phyloP scores from a whole-genome alignment of 2,329 filamentous ascomycete species.

The Clarireedia hainanense region DNA sequence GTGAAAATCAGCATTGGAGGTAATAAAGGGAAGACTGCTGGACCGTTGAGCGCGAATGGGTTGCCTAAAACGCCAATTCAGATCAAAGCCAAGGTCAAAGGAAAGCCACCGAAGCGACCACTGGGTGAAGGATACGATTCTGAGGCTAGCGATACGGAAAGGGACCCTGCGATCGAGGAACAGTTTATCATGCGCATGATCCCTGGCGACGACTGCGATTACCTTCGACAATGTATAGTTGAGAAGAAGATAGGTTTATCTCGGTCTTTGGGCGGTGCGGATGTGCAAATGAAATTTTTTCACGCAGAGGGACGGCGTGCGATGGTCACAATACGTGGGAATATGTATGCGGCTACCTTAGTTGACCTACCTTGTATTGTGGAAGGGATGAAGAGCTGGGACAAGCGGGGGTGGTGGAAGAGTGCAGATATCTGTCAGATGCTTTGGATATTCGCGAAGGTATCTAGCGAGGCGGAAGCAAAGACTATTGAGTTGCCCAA shows the following conservation, averaged over 20 bases:
- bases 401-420: slow-evolving; percentile 65
- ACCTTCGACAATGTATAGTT: slow-evolving; percentile 66
- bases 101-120: slow-evolving; percentile 59
- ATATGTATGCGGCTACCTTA: slow-evolving; percentile 55
- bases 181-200: slow-evolving; percentile 85
- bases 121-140: slow-evolving; percentile 92
- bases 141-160: slow-evolving; percentile 83
- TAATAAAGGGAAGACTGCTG: slow-evolving; percentile 14
- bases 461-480: slow-evolving; percentile 46
- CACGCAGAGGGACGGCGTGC: slow-evolving; percentile 55
- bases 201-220: slow-evolving; percentile 78
- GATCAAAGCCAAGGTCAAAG: slow-evolving; percentile 56
- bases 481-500: slow-evolving; percentile 24
- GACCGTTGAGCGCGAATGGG: slow-evolving; percentile 10
- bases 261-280: slow-evolving; percentile 57
- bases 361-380: slow-evolving; percentile 65
- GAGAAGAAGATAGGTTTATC: slow-evolving; percentile 67
- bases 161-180: slow-evolving; percentile 81
- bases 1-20: slow-evolving; percentile 37
- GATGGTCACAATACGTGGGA: slow-evolving; percentile 50
- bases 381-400: slow-evolving; percentile 70
- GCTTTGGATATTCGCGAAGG: slow-evolving; percentile 55
- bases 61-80: slow-evolving; percentile 25
- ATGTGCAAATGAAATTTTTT: slow-evolving; percentile 75
- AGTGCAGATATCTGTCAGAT: slow-evolving; percentile 69